These are phyloP conservation scores for Capsicum baccatum DNA, from an alignment of 257 asterid genomes.

Conservation along the genomic window DNA sequence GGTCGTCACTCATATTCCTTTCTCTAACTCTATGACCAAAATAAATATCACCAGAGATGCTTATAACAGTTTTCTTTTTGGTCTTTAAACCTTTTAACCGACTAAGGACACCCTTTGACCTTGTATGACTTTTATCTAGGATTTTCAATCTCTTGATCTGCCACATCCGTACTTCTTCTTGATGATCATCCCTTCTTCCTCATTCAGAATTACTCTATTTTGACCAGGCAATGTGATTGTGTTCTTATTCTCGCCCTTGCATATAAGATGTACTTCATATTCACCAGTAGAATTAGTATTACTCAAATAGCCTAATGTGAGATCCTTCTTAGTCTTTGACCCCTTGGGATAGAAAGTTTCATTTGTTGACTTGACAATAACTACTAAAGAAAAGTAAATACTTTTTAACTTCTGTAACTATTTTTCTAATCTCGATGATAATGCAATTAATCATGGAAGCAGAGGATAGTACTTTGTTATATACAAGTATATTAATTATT, in stretches of 20 bases:
- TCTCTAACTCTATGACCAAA: slow-evolving; percentile 4
- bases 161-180: slow-evolving; percentile 17
- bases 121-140: not conserved
- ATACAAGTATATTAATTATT: no score
- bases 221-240: slow-evolving; percentile 2
- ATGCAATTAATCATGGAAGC: no score
- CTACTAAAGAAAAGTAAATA: no score
- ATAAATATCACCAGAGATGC: slow-evolving; percentile 8
- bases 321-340: slow-evolving; percentile 23
- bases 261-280: slow-evolving; percentile 16
- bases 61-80: slow-evolving; percentile 26
- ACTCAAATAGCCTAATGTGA: slow-evolving; percentile 22
- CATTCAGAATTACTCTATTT: slow-evolving; percentile 21
- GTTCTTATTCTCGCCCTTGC: slow-evolving; percentile 25
- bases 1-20: not conserved
- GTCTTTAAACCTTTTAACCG: slow-evolving; percentile 33
- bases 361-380: no score
- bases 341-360: not conserved
- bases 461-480: no score
- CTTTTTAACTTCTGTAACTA: no score
- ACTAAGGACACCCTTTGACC: slow-evolving; percentile 26
- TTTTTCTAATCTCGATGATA: no score
- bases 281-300: slow-evolving; percentile 27
- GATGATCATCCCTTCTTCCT: slow-evolving; percentile 28
- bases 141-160: not conserved